phyloP scores from a whole-genome alignment of 2,329 filamentous ascomycete species.

The Botrytis medusae region DNA sequence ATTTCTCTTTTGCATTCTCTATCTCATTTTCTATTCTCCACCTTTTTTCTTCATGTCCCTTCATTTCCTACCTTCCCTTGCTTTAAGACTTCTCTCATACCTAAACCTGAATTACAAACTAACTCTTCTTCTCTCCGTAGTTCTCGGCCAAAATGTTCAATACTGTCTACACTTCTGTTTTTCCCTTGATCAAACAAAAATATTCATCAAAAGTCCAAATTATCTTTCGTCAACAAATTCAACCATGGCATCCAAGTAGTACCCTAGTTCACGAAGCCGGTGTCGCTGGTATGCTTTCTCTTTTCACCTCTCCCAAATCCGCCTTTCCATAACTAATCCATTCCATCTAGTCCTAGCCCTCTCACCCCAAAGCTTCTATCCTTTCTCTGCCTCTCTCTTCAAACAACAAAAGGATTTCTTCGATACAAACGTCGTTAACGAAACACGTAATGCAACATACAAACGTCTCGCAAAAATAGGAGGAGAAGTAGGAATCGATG shows the following conservation, averaged over 20 bases:
- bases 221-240: constrained; percentile 87
- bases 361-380: constrained; percentile 71
- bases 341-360: neutral
- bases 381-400: constrained; percentile 63
- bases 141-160: constrained; percentile 70
- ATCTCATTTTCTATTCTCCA: neutral
- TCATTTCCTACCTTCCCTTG: neutral
- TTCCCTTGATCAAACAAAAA: constrained; percentile 62
- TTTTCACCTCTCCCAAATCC: neutral
- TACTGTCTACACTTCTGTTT: constrained; percentile 67
- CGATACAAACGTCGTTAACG: constrained; percentile 79
- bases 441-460: constrained; percentile 84
- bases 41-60: neutral
- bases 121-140: neutral
- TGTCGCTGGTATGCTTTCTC: constrained; percentile 54
- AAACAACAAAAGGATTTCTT: constrained; percentile 74
- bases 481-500: constrained; percentile 65
- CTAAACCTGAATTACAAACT: neutral
- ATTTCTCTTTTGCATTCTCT: neutral
- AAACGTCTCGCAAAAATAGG: constrained; percentile 73
- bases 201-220: constrained; percentile 63
- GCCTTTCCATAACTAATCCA: neutral
- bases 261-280: constrained; percentile 81
- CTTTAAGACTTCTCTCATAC: neutral
- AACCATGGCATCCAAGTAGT: constrained; percentile 91